Evolutionary conservation across 495 filamentous ascomycete species (phyloP), one percentile per base, ranked within the genome.

Genomic region (Entonaema liquescens): DNA sequence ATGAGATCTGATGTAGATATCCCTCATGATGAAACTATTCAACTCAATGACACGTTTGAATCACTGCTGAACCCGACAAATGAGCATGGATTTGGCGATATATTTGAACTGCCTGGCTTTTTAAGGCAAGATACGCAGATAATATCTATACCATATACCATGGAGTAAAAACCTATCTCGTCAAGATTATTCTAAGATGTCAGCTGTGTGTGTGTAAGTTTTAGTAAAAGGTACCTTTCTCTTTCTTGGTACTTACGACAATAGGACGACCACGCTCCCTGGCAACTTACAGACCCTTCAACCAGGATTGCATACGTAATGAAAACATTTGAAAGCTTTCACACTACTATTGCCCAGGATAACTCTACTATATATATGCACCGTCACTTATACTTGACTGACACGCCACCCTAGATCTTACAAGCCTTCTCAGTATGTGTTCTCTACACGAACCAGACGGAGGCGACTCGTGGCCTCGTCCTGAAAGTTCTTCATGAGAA

Each of bases 351-450:
- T 35, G 74, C 78, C 13, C 64, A 50, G 7, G 33, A 65, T 19
- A 79, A 73, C 62, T 54, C 63, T 13, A 80, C 80, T 21, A 72
- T 75, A 29, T 82, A 70, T 50, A 67, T 80, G 61, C 80, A 82
- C 59, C 70, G 66, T 26, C 62, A 72, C 25, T 58, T 81, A 13
- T 80, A 80, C 56, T 59, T 62, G 59, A 54, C 63, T 38, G 52
- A 81, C n/a, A 70, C 72, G 62, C 76, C 77, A 29, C 70, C 50
- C 5, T 75, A 61, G 28, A 80, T 82, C 5, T 33, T 77, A 33
- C 65, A 76, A 5, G 75, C 73, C 7, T 81, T 79, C 44, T 67
- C 77, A 5, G 66, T 68, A 29, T 76, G 73, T 38, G 59, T 74
- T 35, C 65, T 80, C 28, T 82, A 79, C 68, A 55, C 62, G 29